phyloP scores from a whole-genome alignment of 148 eudicot genomes.

The Nepenthes gracilis region DNA sequence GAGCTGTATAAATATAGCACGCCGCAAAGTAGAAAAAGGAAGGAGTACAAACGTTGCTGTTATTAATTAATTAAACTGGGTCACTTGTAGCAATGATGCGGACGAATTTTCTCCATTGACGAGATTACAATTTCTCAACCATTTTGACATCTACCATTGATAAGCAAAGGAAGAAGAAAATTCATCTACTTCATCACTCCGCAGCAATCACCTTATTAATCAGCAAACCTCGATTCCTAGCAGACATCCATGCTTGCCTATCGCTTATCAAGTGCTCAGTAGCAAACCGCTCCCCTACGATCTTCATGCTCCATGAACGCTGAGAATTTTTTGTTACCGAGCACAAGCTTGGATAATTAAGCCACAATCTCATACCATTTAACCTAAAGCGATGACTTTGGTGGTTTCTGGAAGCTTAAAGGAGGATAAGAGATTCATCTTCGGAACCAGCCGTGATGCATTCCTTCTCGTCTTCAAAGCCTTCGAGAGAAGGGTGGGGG shows the following conservation, averaged over 20 bases:
- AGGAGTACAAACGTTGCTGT: too few species aligned
- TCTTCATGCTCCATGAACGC: neutral
- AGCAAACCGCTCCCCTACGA: slow-evolving; percentile 9
- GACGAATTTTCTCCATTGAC: neutral
- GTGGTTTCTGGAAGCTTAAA: neutral
- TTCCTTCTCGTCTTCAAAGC: slow-evolving; percentile 26
- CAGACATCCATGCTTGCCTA: neutral
- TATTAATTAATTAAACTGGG: too few species aligned
- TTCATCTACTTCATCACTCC: slow-evolving; percentile 11
- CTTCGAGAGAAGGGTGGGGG: slow-evolving; percentile 36
- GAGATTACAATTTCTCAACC: neutral
- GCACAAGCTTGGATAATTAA: slow-evolving; percentile 7
- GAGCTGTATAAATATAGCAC: too few species aligned
- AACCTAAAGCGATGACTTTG: neutral
- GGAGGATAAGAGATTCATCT: slow-evolving; percentile 10
- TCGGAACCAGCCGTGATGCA: slow-evolving; percentile 3
- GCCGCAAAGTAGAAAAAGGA: too few species aligned
- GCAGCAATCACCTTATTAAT: slow-evolving; percentile 4
- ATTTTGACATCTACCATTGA: neutral
- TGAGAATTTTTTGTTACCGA: slow-evolving; percentile 11
- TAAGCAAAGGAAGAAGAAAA: slow-evolving; percentile 1
- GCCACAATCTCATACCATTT: neutral
- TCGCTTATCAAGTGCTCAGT: slow-evolving; percentile 8
- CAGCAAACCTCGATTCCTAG: neutral
- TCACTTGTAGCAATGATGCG: slow-evolving; percentile 2